A percentile compares a stretch with the other conserved stretches of the same genome.
phyloP scores from a whole-genome alignment of 108 stramenopile genomes.

The Cyclostephanos tholiformis region DNA sequence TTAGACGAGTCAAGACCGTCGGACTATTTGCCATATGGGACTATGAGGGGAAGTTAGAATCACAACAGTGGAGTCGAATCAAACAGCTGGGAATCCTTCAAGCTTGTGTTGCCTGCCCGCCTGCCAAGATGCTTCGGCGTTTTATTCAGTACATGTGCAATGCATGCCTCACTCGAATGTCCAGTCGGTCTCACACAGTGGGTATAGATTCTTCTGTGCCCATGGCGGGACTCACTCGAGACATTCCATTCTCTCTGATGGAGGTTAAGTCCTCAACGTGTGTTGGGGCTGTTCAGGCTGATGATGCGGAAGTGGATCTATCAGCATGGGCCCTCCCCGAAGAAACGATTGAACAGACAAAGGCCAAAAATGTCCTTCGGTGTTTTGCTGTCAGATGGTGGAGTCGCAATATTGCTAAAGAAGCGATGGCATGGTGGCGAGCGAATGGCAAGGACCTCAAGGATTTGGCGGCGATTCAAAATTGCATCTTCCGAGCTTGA shows the following conservation, averaged over 20 bases:
- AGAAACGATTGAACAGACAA: conserved; percentile 14
- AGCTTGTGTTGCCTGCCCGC: not conserved
- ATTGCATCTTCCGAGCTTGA: not conserved
- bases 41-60: conserved; percentile 9
- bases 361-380: not conserved
- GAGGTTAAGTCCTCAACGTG: not conserved
- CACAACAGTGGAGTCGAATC: not conserved
- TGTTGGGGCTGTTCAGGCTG: not conserved
- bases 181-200: too few relatives aligned
- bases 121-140: not conserved
- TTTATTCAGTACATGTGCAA: too few relatives aligned
- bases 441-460: not conserved
- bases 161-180: too few relatives aligned
- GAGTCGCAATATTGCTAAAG: not conserved
- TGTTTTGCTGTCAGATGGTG: conserved; percentile 11
- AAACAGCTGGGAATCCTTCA: not conserved
- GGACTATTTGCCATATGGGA: conserved; percentile 16
- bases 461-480: not conserved
- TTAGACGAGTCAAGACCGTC: not conserved
- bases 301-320: conserved; percentile 13
- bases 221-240: not conserved
- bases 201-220: too few relatives aligned
- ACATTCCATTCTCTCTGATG: not conserved
- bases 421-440: not conserved
- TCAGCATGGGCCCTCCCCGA: conserved; percentile 1